phyloP scores from a whole-genome alignment of 345 rosid species.

The Salix viminalis region DNA sequence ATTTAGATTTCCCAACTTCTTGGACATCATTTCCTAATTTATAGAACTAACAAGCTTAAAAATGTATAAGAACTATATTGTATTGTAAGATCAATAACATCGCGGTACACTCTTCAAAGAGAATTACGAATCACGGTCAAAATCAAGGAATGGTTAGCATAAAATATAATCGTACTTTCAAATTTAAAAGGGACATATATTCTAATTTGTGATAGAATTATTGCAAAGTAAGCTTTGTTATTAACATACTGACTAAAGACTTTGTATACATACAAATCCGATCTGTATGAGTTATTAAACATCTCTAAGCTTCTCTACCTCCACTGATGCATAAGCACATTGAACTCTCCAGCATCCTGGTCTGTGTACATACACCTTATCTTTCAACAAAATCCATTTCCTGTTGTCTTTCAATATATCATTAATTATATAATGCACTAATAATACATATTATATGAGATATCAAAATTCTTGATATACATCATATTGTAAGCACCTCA shows the following conservation, averaged over 20 bases:
- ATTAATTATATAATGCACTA: constrained; percentile 6
- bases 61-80: not conserved
- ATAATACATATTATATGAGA: constrained; percentile 6
- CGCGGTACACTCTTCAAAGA: not conserved
- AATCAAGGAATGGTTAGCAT: not conserved
- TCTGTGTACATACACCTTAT: constrained; percentile 23
- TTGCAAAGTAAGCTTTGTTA: not conserved
- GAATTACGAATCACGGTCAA: not conserved
- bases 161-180: not conserved
- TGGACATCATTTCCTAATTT: not conserved
- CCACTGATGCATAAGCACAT: constrained; percentile 6
- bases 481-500: constrained; percentile 14
- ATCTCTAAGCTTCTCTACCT: constrained; percentile 12
- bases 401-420: constrained; percentile 7
- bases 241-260: constrained; percentile 7
- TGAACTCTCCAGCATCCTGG: constrained; percentile 16
- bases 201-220: not conserved
- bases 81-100: not conserved
- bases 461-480: constrained; percentile 20
- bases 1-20: not conserved
- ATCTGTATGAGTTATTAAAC: constrained; percentile 8
- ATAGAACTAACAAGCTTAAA: not conserved
- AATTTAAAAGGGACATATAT: not conserved
- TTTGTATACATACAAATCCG: constrained; percentile 19
- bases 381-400: constrained; percentile 18